Base-by-base conservation (phyloP, 495 filamentous ascomycete species). In the Aspergillus indologenus region DNA sequence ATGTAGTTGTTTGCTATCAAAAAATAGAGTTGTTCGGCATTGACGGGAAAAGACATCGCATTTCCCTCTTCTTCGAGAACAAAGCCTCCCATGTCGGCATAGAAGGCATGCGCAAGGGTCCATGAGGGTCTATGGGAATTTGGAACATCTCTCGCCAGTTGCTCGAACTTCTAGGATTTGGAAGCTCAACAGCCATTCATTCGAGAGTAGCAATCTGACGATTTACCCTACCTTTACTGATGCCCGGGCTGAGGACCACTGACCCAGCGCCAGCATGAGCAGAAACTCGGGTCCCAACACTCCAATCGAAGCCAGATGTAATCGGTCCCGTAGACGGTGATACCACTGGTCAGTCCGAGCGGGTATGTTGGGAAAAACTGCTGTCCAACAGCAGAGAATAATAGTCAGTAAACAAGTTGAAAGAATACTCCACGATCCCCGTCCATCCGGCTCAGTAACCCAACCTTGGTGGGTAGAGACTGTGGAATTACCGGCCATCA, bases 21-120 rank as follows among this genome's bases (percentile, higher is more conserved):
- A 18, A 47, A 47, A 23, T 22, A 22, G 1, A 47, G 45, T 15
- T 47, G 45, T 18, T 22, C 22, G 1, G 45, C 45, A 18, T 46
- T 48, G 46, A 64, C 24, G 3, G 56, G 58, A 54, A 61, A 51
- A 42, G 57, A n/a, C 54, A 60, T 15, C n/a, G 53, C 19, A 63
- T 15, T 45, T 64, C 53, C 57, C 15, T 48, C 57, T 1, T 53
- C 43, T 15, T 72, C 55, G 6, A 79, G 48, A 0, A 61, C 56
- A 57, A 78, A 70, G 5, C 74, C 74, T 9, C 75, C 77, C 73
- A 79, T 79, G 22, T 68, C 54, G 19, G 69, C 71, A 53, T 70
- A 79, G 53, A 70, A 74, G 20, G 66, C 67, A 63, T 79, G 77
- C 9, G 56, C 61, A 0, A 71, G 50, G 7, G 73, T 74, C 77